Evolutionary conservation across 208 protist genomes (phyloP), one percentile per base, ranked within the genome.

Genomic region (Leishmania tarentolae): DNA sequence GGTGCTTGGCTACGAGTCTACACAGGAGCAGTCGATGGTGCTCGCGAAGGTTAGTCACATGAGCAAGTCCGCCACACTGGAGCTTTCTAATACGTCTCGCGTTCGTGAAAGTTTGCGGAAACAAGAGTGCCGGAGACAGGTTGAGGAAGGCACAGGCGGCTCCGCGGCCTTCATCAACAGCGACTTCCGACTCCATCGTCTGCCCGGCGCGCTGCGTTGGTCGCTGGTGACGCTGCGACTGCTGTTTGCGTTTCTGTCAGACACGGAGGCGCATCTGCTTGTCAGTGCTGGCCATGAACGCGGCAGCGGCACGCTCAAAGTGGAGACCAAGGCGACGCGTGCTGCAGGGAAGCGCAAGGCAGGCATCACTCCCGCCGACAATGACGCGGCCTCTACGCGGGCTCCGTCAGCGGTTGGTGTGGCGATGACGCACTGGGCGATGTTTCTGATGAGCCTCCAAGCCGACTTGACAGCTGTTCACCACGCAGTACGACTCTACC

Each of bases 1-100:
- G 82, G 82, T 85, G 77, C 82, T 85, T 47, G 82, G 79, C 73
- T 85, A 85, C 77, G 77, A 78, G 63, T 85, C 82, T 19, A 47
- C 82, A 63, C 82, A 85, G 61, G 82, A 85, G 77, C 82, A 79
- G 47, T 79, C 76, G 21, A 75, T 77, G 50, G 74, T 85, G 42
- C 72, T 85, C 73, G 71, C 50, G 63, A 85, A 37, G 31, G 82
- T 85, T 31, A 59, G 52, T 53, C 82, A 70, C 7, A 56, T 85
- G 31, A 21, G 52, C 65, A 66, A 56, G 21, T 81, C 76, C 9
- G 56, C 61, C 42, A 75, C 57, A 46, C 79, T 85, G 47, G 82
- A 85, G 37, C n/a, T 79, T 24, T 66, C 65, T 0, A 79, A 61
- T 52, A 82, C 77, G 63, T 42, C 63, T 61, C 82, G 73, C n/a